These are phyloP conservation scores for Penicillium bovifimosum DNA, from an alignment of 495 filamentous ascomycete species.

Conservation along the genomic window DNA sequence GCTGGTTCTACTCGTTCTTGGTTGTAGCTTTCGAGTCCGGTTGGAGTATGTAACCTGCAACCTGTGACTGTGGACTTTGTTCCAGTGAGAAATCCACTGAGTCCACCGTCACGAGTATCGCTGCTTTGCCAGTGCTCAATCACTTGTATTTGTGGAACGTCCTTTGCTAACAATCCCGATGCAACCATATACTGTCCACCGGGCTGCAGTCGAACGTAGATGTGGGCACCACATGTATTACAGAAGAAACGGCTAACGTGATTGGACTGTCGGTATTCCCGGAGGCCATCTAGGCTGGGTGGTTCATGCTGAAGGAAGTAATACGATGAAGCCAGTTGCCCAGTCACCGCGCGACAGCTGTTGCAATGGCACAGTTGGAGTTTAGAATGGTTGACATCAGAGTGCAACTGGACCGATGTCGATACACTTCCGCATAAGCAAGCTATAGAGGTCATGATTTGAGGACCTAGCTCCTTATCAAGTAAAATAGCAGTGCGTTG, in stretches of 20 bases:
- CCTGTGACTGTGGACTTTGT: conserved; percentile 6
- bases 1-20: not conserved
- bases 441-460: conserved; percentile 29
- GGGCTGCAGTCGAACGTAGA: conserved; percentile 38
- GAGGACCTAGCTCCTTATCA: not conserved
- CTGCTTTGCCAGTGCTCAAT: conserved; percentile 42
- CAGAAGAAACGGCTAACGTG: conserved; percentile 60
- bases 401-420: conserved; percentile 37
- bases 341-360: conserved; percentile 54
- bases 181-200: conserved; percentile 38
- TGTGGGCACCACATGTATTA: conserved; percentile 59
- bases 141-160: conserved; percentile 31
- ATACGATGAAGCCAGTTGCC: conserved; percentile 53
- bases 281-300: conserved; percentile 33
- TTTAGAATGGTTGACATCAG: conserved; percentile 20
- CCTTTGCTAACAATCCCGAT: conserved; percentile 33
- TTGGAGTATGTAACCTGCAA: conserved; percentile 18
- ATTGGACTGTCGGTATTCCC: conserved; percentile 43
- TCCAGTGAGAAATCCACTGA: conserved; percentile 44
- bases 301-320: conserved; percentile 33
- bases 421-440: conserved; percentile 53
- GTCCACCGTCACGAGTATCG: conserved; percentile 54
- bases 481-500: conserved; percentile 2
- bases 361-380: conserved; percentile 60
- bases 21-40: conserved; percentile 13